These are phyloP conservation scores for Calonectria henricotiae DNA, from an alignment of 2,329 filamentous ascomycete genomes.

Conservation along the genomic window DNA sequence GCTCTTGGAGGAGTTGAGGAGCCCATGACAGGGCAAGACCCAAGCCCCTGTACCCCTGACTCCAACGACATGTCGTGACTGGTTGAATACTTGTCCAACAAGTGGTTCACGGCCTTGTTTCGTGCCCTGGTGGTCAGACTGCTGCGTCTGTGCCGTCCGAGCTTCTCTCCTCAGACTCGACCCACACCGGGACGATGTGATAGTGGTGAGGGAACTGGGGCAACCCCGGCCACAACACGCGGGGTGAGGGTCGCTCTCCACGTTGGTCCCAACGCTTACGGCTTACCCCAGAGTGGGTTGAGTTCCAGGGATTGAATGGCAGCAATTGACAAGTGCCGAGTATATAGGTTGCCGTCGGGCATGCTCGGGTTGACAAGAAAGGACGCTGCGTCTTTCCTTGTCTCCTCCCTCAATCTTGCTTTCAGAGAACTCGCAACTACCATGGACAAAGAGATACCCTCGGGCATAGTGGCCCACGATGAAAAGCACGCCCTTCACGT, in stretches of 20 bases:
- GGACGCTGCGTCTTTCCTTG: background rate
- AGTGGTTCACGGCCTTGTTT: constrained; percentile 1
- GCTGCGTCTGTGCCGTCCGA: constrained; percentile 11
- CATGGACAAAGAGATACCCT: constrained; percentile 12
- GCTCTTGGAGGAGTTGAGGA: constrained; percentile 6
- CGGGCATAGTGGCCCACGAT: constrained; percentile 8
- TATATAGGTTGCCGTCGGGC: constrained; percentile 12
- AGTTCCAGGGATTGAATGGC: background rate
- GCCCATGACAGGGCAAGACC: background rate
- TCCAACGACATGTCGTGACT: background rate
- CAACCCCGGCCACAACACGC: background rate
- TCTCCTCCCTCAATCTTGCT: background rate
- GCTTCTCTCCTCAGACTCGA: constrained; percentile 14
- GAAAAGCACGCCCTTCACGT: background rate
- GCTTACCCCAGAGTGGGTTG: constrained; percentile 13
- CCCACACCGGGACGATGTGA: constrained; percentile 10
- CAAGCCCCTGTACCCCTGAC: background rate
- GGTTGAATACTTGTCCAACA: background rate
- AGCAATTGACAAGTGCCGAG: background rate
- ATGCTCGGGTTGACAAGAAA: background rate
- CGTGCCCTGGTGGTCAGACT: constrained; percentile 12
- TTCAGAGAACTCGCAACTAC: background rate
- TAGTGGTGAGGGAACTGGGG: constrained; percentile 12
- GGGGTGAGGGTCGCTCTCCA: constrained; percentile 7
- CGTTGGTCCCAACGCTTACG: constrained; percentile 5